phyloP scores from a whole-genome alignment of 139 green algal genomes.

The Helicosporidium sp. region DNA sequence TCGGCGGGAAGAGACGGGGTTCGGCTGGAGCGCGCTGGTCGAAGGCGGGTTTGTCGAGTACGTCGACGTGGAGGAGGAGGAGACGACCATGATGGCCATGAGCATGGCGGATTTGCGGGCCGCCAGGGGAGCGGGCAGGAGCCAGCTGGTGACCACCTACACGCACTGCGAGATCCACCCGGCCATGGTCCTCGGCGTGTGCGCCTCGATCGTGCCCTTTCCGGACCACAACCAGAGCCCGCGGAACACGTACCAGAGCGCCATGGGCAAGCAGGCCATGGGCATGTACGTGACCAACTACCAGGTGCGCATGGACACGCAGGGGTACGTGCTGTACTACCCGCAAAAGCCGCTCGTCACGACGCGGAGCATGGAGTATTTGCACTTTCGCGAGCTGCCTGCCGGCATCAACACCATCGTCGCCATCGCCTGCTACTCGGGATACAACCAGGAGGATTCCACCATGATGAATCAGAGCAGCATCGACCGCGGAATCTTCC shows the following conservation, averaged over 20 bases:
- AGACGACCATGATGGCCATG: constrained; percentile 98
- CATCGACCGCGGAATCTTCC: constrained; percentile 93
- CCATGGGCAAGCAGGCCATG: constrained; percentile 94
- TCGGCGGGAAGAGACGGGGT: constrained; percentile 19
- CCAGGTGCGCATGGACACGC: constrained; percentile 50
- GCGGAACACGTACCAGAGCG: constrained; percentile 84
- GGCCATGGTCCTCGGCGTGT: constrained; percentile 93
- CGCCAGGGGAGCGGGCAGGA: too few relatives aligned
- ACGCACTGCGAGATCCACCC: constrained; percentile 98
- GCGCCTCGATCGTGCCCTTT: constrained; percentile 95
- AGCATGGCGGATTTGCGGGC: constrained; percentile 46
- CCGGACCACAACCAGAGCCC: constrained; percentile 97
- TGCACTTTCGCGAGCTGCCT: constrained; percentile 67
- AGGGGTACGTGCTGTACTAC: constrained; percentile 88
- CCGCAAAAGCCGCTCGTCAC: constrained; percentile 91
- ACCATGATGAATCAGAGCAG: constrained; percentile 90
- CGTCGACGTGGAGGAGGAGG: constrained; percentile 77
- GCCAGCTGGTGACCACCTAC: constrained; percentile 50
- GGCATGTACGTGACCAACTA: constrained; percentile 84
- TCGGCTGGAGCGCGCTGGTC: constrained; percentile 39
- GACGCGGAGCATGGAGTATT: constrained; percentile 68
- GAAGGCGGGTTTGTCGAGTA: constrained; percentile 49
- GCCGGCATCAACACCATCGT: constrained; percentile 84
- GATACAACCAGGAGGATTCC: constrained; percentile 98
- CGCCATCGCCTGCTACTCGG: constrained; percentile 86